Evolutionary conservation across 768 basidiomycete species (phyloP), one percentile per base, ranked within the genome.

Genomic region (Phanerodontia chrysosporium): DNA sequence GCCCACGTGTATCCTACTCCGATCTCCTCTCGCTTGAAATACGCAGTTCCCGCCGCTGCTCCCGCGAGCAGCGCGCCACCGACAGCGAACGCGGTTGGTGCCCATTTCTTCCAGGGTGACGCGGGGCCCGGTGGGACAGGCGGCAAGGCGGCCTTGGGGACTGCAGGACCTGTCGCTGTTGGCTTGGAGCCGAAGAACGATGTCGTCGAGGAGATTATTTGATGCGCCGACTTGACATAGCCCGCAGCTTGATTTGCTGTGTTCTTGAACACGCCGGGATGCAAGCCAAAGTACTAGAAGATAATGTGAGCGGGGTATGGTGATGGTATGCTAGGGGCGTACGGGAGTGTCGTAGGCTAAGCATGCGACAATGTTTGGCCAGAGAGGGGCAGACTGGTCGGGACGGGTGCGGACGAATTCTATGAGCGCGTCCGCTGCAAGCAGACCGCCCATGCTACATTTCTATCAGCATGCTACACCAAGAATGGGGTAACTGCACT

Each of bases 311-410:
- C 48, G 10, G 42, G 49, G 24, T 18, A 35, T n/a, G 39, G 42
- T 24, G 35, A 1, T 10, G 30, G 6, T 2, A 30, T 7, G 6
- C n/a, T 32, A 39, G 52, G n/a, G n/a, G 52, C 84, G 66, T 72
- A 92, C 94, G 10, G 95, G 95, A 0, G 95, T 96, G 67, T 98
- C 95, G 67, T 89, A 96, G 6, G 94, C 88, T 49, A 93, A 75
- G 61, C 85, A 87, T 0, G 87, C 94, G 24, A 95, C 81, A 57
- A 97, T 89, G 53, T 82, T 85, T 1, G 95, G 95, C 95, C 95
- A 98, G 4, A 96, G 72, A 0, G 89, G 85, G 2, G 84, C 84
- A 12, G 72, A 68, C 51, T 74, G 74, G 63, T 91, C 86, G 5
- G 89, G 84, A 22, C 89, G 79, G 29, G 86, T 78, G 16, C 81